These are phyloP conservation scores for Daldinia vernicosa DNA, from an alignment of 495 filamentous ascomycete genomes.

Conservation along the genomic window DNA sequence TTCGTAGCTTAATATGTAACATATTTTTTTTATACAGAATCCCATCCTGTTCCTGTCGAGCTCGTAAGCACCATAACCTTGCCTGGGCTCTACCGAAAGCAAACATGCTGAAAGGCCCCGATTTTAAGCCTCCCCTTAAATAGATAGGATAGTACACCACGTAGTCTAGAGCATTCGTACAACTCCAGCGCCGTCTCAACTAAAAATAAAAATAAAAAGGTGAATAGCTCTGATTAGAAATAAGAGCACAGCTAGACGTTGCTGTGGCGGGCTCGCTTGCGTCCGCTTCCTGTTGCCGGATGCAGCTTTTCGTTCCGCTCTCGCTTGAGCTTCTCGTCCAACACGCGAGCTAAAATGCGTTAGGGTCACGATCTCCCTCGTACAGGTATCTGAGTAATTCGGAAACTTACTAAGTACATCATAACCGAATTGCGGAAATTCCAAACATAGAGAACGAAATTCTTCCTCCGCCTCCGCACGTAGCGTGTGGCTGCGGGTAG, in stretches of 20 bases:
- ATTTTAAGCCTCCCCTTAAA: neutral
- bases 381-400: neutral
- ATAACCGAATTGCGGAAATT: conserved; percentile 89
- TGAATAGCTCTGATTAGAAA: neutral
- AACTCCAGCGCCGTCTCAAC: neutral
- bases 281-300: conserved; percentile 55
- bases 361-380: conserved; percentile 14
- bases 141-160: conserved; percentile 1
- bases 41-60: neutral
- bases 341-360: conserved; percentile 58
- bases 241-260: conserved; percentile 36
- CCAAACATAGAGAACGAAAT: conserved; percentile 82
- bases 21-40: neutral
- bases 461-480: conserved; percentile 84
- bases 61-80: neutral
- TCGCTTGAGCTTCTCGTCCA: conserved; percentile 68
- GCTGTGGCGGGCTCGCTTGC: conserved; percentile 62
- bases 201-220: neutral
- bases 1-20: neutral
- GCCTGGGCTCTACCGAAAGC: neutral
- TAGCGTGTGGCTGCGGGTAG: conserved; percentile 77
- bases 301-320: conserved; percentile 63
- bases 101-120: neutral
- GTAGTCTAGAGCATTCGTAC: neutral
- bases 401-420: conserved; percentile 76